Evolutionary conservation across 768 basidiomycete species (phyloP).

Genomic region (Kwoniella pini): DNA sequence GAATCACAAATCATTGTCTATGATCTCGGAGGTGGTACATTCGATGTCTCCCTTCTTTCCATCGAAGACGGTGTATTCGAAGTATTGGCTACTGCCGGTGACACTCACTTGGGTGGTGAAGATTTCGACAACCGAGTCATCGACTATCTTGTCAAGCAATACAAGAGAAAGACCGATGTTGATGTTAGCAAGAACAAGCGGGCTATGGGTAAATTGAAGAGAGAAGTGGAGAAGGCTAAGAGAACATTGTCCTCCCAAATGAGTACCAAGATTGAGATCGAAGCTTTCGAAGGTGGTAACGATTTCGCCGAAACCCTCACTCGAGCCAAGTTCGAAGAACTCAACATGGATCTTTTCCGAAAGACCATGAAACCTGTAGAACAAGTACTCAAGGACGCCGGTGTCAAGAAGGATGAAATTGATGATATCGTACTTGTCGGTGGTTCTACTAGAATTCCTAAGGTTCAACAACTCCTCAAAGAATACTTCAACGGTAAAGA

Average conservation of each 20-base stretch:
- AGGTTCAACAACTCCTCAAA: slow-evolving; percentile 93
- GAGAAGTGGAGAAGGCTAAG: slow-evolving; percentile 93
- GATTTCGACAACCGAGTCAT: slow-evolving; percentile 98
- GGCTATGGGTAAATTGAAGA: slow-evolving; percentile 86
- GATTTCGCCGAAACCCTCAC: slow-evolving; percentile 92
- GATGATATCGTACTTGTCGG: slow-evolving; percentile 97
- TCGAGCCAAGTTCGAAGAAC: slow-evolving; percentile 97
- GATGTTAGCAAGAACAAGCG: slow-evolving; percentile 76
- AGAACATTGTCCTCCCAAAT: slow-evolving; percentile 89
- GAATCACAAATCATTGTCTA: slow-evolving; percentile 97
- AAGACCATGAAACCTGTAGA: slow-evolving; percentile 99
- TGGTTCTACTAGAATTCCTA: slow-evolving; percentile 97
- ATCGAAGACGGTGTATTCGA: slow-evolving; percentile 98
- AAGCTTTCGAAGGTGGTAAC: slow-evolving; percentile 91
- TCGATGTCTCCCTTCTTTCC: slow-evolving; percentile 93
- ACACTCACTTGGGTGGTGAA: slow-evolving; percentile 97
- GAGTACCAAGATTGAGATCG: slow-evolving; percentile 88
- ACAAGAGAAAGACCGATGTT: slow-evolving; percentile 90
- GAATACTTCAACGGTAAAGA: slow-evolving; percentile 99
- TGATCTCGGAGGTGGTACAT: slow-evolving; percentile 97
- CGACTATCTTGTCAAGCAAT: slow-evolving; percentile 93
- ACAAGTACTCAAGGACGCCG: slow-evolving; percentile 96
- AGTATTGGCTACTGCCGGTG: slow-evolving; percentile 97
- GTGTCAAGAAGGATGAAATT: slow-evolving; percentile 95
- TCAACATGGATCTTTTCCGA: slow-evolving; percentile 98